A percentile compares a stretch with the other conserved stretches of the same genome.
Conservation (phyloP, 208 protist genomes). For the Acanthamoeba healyi region DNA sequence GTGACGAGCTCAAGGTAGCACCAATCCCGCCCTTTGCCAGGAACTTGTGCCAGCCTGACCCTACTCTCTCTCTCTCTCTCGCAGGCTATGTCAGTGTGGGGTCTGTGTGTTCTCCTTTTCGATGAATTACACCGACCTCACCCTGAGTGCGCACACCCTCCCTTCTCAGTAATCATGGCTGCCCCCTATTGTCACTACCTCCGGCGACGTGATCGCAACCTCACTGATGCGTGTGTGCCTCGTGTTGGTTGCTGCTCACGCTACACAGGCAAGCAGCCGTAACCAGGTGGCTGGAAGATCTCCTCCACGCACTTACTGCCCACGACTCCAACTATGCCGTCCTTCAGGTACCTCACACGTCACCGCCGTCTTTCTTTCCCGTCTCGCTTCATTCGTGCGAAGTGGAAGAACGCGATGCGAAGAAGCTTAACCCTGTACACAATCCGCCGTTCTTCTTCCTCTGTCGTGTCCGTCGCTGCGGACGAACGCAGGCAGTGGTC, state of each 20-base stretch:
- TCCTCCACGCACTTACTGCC: neutral
- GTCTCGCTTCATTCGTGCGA: no score
- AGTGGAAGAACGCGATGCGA: no score
- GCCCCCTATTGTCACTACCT: neutral
- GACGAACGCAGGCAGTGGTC: neutral
- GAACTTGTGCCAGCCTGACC: no score
- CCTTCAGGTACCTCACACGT: neutral
- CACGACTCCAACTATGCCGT: neutral
- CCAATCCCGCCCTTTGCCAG: neutral
- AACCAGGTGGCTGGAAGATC: neutral
- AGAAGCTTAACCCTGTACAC: no score
- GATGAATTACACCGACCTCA: slow-evolving; percentile 8
- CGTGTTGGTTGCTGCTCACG: no score
- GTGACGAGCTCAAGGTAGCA: neutral
- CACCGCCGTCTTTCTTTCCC: neutral
- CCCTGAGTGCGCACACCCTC: neutral
- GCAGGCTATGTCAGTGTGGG: slow-evolving; percentile 35
- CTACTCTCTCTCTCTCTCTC: no score
- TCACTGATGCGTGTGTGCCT: no score
- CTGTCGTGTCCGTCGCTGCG: neutral
- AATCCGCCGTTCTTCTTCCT: no score
- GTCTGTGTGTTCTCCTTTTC: slow-evolving; percentile 18
- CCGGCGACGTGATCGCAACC: no score
- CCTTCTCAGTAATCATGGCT: neutral
- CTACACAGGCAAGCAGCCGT: neutral